phyloP scores from a whole-genome alignment of 1,284 basidiomycete genomes.

The Fomitopsis schrenkii region DNA sequence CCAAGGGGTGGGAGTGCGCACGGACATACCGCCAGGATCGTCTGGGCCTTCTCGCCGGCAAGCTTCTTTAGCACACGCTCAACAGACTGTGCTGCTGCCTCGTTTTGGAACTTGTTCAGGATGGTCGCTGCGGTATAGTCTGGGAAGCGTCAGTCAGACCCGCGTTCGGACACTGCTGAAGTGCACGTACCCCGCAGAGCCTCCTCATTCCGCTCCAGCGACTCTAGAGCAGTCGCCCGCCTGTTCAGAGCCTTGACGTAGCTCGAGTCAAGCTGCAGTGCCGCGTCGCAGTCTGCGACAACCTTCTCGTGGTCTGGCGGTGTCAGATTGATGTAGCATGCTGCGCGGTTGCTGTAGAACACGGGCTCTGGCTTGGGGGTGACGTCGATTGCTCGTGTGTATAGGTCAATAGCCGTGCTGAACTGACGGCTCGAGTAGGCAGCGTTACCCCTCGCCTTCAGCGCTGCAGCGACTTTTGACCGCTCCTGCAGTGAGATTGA shows the following conservation, averaged over 20 bases:
- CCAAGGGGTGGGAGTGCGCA: background rate
- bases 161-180: background rate
- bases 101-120: constrained; percentile 89
- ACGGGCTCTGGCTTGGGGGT: constrained; percentile 87
- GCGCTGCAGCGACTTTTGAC: constrained; percentile 66
- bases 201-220: constrained; percentile 71
- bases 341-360: constrained; percentile 96
- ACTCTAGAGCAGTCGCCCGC: constrained; percentile 84
- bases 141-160: constrained; percentile 24
- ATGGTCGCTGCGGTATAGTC: constrained; percentile 97
- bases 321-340: constrained; percentile 92
- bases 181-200: constrained; percentile 71
- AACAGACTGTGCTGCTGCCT: constrained; percentile 74
- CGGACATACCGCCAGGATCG: constrained; percentile 57
- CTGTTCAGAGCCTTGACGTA: constrained; percentile 98
- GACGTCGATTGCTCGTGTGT: constrained; percentile 89
- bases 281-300: constrained; percentile 88
- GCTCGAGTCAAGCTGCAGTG: constrained; percentile 78
- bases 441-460: constrained; percentile 90
- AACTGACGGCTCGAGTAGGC: constrained; percentile 84
- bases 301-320: constrained; percentile 84
- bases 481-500: constrained; percentile 53
- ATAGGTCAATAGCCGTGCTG: constrained; percentile 74
- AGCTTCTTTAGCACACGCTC: constrained; percentile 92
- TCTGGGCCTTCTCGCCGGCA: constrained; percentile 66